A percentile compares a stretch with the other conserved stretches of the same genome.
These are phyloP conservation scores for Lachnellula arida DNA, from an alignment of 2,329 filamentous ascomycete genomes.

Conservation along the genomic window DNA sequence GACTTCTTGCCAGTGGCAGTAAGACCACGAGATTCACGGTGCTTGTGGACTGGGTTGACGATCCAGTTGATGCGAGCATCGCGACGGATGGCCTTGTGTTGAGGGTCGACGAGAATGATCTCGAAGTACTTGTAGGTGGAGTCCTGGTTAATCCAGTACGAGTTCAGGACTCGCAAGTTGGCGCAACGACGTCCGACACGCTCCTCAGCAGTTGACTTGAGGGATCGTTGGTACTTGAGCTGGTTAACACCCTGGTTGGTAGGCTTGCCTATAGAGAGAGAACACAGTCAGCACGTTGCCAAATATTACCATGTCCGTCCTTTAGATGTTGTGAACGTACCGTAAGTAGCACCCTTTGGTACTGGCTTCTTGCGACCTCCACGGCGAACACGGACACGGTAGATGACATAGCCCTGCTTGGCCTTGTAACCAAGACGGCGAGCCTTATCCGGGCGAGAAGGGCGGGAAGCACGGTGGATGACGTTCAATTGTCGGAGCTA, in stretches of 20 bases:
- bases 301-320: neutral
- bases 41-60: conserved; percentile 99
- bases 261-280: conserved; percentile 73
- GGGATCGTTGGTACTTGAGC: conserved; percentile 99
- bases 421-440: conserved; percentile 99
- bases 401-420: conserved; percentile 99
- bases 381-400: conserved; percentile 96
- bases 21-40: conserved; percentile 96
- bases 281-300: conserved; percentile 8
- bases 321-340: conserved; percentile 47
- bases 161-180: conserved; percentile 99
- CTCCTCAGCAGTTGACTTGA: conserved; percentile 97
- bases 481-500: conserved; percentile 99
- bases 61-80: conserved; percentile 99
- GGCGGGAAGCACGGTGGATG: conserved; percentile 97
- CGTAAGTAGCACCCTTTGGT: conserved; percentile 97
- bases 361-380: conserved; percentile 98
- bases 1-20: conserved; percentile 99
- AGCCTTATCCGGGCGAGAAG: conserved; percentile 98
- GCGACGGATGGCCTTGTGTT: conserved; percentile 99
- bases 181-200: conserved; percentile 98
- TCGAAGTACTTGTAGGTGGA: conserved; percentile 99
- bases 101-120: conserved; percentile 98
- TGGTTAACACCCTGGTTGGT: conserved; percentile 99
- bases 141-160: conserved; percentile 99